Conservation (phyloP, 2,329 filamentous ascomycete genomes). For the Fusarium hainanense region DNA sequence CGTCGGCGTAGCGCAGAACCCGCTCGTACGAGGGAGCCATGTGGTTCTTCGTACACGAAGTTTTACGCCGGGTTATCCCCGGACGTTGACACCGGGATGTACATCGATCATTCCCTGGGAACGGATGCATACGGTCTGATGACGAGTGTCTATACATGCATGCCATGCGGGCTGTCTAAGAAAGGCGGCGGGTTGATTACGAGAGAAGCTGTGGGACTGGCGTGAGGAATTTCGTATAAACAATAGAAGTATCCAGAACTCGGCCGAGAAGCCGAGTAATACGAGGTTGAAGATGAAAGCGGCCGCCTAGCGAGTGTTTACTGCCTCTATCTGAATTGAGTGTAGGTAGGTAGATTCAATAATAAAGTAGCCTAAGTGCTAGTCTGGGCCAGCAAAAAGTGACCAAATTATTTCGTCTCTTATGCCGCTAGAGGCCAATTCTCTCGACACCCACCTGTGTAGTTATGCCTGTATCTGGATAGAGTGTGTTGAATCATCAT, state of each 20-base stretch:
- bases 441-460: no score
- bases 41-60: conserved; percentile 52
- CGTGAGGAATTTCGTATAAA: conserved; percentile 39
- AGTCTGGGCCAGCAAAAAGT: no score
- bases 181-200: conserved; percentile 45
- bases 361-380: no score
- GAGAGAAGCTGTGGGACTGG: conserved; percentile 47
- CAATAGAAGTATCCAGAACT: not conserved
- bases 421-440: no score
- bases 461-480: no score
- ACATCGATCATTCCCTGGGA: conserved; percentile 47
- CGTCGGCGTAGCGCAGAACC: conserved; percentile 49
- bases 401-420: not conserved
- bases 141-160: conserved; percentile 36
- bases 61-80: conserved; percentile 54
- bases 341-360: not conserved
- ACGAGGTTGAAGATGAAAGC: conserved; percentile 20
- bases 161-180: conserved; percentile 35
- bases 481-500: not conserved
- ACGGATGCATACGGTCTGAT: conserved; percentile 40
- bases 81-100: conserved; percentile 50
- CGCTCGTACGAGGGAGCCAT: conserved; percentile 42
- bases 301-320: not conserved
- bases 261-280: conserved; percentile 18
- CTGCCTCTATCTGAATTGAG: not conserved